These are phyloP conservation scores for Penicillium cataractarum DNA, from an alignment of 495 filamentous ascomycete species.

Conservation along the genomic window DNA sequence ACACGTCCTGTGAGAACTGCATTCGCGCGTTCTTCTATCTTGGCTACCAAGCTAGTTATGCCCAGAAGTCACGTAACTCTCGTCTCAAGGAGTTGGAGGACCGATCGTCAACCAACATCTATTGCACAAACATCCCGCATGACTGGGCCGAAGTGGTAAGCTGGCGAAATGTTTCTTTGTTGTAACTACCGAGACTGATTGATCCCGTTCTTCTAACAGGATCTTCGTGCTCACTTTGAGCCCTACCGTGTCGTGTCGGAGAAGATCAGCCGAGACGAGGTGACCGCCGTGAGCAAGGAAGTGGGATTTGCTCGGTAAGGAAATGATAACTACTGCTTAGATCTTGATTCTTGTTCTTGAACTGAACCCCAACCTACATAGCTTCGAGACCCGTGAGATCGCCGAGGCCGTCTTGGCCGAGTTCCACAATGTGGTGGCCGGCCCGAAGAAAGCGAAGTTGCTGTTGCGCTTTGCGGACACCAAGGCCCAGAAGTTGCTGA, in stretches of 20 bases:
- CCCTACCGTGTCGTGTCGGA: conserved; percentile 84
- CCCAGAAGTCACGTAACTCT: conserved; percentile 95
- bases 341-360: background rate
- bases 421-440: conserved; percentile 68
- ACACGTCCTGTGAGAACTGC: conserved; percentile 88
- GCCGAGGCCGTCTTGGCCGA: conserved; percentile 84
- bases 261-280: conserved; percentile 86
- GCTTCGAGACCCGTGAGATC: conserved; percentile 83
- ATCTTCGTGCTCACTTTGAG: conserved; percentile 59
- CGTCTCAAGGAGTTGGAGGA: conserved; percentile 92
- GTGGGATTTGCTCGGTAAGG: conserved; percentile 94
- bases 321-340: background rate
- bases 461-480: conserved; percentile 98
- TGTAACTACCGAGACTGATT: conserved; percentile 10
- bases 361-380: conserved; percentile 32
- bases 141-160: conserved; percentile 85
- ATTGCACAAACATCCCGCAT: conserved; percentile 92
- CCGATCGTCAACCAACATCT: conserved; percentile 87
- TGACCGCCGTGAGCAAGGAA: conserved; percentile 86
- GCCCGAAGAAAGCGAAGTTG: conserved; percentile 73
- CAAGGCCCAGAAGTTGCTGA: conserved; percentile 91
- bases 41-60: conserved; percentile 96
- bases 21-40: conserved; percentile 94
- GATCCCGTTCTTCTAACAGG: conserved; percentile 32
- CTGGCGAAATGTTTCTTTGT: conserved; percentile 6